Base-by-base conservation (phyloP, 1,284 basidiomycete species). In the Boletellus deceptivus region DNA sequence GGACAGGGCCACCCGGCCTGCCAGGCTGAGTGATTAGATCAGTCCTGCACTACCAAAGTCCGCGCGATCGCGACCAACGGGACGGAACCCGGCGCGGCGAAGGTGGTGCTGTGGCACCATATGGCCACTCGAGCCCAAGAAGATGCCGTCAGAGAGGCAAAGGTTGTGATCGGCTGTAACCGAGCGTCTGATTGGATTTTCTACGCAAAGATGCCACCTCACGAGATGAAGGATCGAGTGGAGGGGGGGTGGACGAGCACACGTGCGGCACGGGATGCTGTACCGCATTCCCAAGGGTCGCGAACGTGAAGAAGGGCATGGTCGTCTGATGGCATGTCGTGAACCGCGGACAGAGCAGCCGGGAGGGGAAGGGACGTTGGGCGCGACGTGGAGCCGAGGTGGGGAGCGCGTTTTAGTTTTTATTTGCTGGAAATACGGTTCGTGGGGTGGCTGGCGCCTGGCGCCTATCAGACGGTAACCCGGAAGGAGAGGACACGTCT, bases 1-100 rank as follows among this genome's bases (percentile, higher is more conserved):
- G 58, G 63, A 48, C 45, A 61, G 54, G 47, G 47, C 35, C 24
- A 46, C 40, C 25, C 9, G 29, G 29, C 29, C 29, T 31, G 29
- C 8, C 10, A 13, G 29, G 29, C 11, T 11, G 29, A 49, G 38
- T 52, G 62, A 65, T 65, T 63, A 50, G 61, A 66, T 63, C 63
- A 56, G 48, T 59, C n/a, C 48, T 41, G 50, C 53, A 48, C 29
- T 45, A 41, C 31, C 31, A 31, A 53, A 58, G 52, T 66, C 65
- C 65, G 62, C 62, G 52, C 63, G 63, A 68, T 68, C 54, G 50
- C 52, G 53, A 50, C 64, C 52, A 54, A 50, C 64, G 62, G 62
- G 44, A 64, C 62, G 64, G 63, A 65, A 57, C 62, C 70, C 69
- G 70, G 58, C 59, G 67, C 56, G 60, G 57, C 29, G 10, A 31